Percentiles rank a stretch among this genome's conserved stretches.
phyloP scores from a whole-genome alignment of 345 rosid genomes.

The Sisymbrium irio region DNA sequence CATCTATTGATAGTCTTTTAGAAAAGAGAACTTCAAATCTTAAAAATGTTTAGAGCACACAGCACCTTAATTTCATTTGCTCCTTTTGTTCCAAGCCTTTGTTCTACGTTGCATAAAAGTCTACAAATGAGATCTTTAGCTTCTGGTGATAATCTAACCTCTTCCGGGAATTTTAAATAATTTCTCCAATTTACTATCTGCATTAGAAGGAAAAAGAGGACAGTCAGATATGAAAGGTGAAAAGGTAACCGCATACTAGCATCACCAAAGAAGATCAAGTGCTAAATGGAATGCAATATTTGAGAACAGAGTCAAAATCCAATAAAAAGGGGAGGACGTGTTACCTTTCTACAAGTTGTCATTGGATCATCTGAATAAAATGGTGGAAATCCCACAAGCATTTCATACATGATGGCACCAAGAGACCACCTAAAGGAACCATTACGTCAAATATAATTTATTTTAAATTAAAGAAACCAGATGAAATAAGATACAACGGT shows the following conservation, averaged over 20 bases:
- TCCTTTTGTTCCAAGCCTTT: conserved; percentile 91
- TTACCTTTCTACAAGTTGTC: conserved; percentile 98
- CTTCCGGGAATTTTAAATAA: conserved; percentile 94
- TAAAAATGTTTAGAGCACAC: conserved; percentile 46
- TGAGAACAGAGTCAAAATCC: not conserved
- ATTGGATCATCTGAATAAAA: conserved; percentile 98
- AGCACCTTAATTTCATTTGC: conserved; percentile 88
- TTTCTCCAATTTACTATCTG: conserved; percentile 99
- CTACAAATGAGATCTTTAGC: conserved; percentile 87
- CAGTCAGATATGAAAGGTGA: too few species aligned
- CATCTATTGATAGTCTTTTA: not conserved
- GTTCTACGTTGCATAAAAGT: conserved; percentile 90
- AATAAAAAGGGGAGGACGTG: not conserved
- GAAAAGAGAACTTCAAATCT: conserved; percentile 21
- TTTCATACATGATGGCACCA: conserved; percentile 99
- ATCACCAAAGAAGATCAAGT: not conserved
- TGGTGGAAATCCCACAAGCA: conserved; percentile 99
- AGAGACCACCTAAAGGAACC: conserved; percentile 98
- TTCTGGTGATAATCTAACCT: conserved; percentile 82
- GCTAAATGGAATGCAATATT: not conserved
- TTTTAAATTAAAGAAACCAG: too few species aligned
- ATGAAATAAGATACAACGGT: conserved; percentile 21
- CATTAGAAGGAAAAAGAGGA: conserved; percentile 20
- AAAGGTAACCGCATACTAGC: not conserved
- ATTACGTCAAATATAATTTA: too few species aligned